Evolutionary conservation across 2,329 filamentous ascomycete species (phyloP), one percentile per base, ranked within the genome.

Genomic region (Grosmannia serpens): DNA sequence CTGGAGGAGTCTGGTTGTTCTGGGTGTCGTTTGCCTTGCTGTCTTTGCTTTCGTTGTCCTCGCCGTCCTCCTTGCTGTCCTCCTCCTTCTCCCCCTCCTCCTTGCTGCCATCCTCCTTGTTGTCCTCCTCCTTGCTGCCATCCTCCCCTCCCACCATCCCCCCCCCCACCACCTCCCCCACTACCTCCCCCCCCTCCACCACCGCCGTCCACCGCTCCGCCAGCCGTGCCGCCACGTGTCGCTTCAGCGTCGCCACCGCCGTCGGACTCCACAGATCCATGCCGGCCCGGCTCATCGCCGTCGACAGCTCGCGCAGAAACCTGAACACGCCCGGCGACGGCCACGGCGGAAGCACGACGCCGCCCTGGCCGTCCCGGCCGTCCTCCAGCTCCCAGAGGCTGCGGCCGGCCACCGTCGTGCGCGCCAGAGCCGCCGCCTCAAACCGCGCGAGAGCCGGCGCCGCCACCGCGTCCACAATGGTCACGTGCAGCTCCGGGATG

Each of bases 311-410:
- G 27, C 83, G 82, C 54, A 96, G 67, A 58, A 95, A 85, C 60
- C 79, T 81, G 67, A 95, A 95, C 0, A 84, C 75, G 24, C 79
- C 77, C 0, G 89, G 85, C 0, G 89, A 92, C 1, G 90, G 90
- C 66, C 94, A 89, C 7, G 84, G 78, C 0, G 92, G 92, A 49
- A 96, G 69, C 29, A 83, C 76, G 0, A 88, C 52, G 95, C 69
- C 35, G n/a, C 15, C 46, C 11, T 26, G 83, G 13, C 15, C 38
- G 38, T n/a, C 38, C 2, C 7, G 13, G 11, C 24, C 76, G 0
- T 88, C 88, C 44, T 82, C 76, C 0, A 88, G 89, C 68, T 95
- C 90, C 91, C 91, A 96, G 0, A 96, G 75, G 0, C 81, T 77
- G 56, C 84, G 78, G 8, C 86, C 84, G 2, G 79, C 77, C 0